A percentile compares a stretch with the other conserved stretches of the same genome.
Conservation (phyloP, 768 basidiomycete genomes). For the Mycena rosella region DNA sequence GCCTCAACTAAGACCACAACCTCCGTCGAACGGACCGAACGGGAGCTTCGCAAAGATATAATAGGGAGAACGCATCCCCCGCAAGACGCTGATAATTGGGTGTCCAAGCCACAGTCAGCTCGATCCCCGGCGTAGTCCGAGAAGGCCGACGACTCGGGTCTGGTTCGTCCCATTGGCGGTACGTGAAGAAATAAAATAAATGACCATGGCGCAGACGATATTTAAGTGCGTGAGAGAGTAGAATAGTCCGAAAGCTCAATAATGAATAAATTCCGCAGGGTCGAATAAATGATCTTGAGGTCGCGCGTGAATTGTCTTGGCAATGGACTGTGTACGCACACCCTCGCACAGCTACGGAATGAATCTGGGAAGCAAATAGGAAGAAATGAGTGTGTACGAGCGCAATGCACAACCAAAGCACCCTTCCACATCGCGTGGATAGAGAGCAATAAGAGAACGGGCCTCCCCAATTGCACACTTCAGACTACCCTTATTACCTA, state of each 20-base stretch:
- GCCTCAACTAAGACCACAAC: too few species aligned
- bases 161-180: constrained; percentile 1
- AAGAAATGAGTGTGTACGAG: neutral
- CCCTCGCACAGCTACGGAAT: neutral
- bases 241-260: neutral
- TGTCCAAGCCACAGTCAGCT: too few species aligned
- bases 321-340: neutral
- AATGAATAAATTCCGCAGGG: neutral
- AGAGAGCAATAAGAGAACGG: too few species aligned
- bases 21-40: too few species aligned
- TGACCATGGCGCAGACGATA: neutral
- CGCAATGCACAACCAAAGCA: neutral
- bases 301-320: neutral
- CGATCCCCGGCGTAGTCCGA: neutral
- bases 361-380: neutral
- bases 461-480: too few species aligned
- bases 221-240: neutral
- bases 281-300: neutral
- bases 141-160: neutral
- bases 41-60: too few species aligned
- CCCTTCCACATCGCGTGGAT: too few species aligned
- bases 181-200: neutral
- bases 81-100: too few species aligned
- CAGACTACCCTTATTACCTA: too few species aligned
- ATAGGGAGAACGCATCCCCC: too few species aligned